Conservation (phyloP, 2,329 filamentous ascomycete species). For the Cercospora beticola region DNA sequence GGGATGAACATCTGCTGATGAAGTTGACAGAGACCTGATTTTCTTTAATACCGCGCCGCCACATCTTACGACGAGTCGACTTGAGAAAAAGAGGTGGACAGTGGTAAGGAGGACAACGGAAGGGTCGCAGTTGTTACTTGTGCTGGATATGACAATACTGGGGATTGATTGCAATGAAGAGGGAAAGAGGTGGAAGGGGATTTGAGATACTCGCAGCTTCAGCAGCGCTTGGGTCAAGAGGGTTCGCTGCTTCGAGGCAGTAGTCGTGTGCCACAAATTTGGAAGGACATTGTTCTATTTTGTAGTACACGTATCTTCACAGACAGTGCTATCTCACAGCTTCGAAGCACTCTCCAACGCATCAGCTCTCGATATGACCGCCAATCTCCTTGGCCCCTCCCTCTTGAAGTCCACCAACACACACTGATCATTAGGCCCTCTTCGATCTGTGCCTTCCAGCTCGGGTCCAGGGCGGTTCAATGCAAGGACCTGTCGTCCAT, state of each 20-base stretch:
- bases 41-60: too few species aligned
- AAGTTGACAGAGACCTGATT: neutral
- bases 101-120: neutral
- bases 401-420: slow-evolving; percentile 58
- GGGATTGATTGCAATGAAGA: neutral
- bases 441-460: slow-evolving; percentile 44
- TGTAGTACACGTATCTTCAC: neutral
- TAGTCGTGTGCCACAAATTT: neutral
- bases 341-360: slow-evolving; percentile 26
- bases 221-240: neutral
- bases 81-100: neutral
- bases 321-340: neutral
- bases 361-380: slow-evolving; percentile 49
- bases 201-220: neutral
- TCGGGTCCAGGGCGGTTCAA: slow-evolving; percentile 58
- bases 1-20: neutral
- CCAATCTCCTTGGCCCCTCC: slow-evolving; percentile 57
- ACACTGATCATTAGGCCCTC: slow-evolving; percentile 55
- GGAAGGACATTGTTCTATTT: neutral
- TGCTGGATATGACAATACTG: neutral
- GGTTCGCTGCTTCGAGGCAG: neutral
- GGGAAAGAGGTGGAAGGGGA: neutral
- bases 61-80: neutral
- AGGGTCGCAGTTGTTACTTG: neutral
- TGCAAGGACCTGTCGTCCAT: slow-evolving; percentile 53